Percentiles rank a stretch among this genome's conserved stretches.
Evolutionary conservation across 2,329 filamentous ascomycete genomes (phyloP).

Genomic region (Fonsecaea pedrosoi): DNA sequence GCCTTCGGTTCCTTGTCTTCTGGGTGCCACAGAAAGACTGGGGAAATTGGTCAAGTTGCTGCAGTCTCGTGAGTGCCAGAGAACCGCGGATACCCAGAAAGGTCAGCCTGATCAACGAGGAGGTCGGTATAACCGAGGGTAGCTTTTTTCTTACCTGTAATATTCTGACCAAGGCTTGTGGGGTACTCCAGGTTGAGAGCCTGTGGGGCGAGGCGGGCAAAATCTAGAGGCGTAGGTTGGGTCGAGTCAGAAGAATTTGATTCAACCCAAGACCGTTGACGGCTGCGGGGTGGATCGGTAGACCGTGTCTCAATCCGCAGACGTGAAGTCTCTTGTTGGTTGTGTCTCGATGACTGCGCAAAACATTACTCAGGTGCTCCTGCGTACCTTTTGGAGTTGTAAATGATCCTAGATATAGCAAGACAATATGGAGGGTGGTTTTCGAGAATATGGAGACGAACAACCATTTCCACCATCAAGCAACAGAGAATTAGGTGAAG

Average conservation of each 20-base stretch:
- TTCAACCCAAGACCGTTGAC: neutral
- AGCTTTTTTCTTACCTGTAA: neutral
- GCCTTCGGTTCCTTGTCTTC: neutral
- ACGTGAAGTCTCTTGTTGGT: neutral
- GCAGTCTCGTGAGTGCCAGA: neutral
- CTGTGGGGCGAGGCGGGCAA: neutral
- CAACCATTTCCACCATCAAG: neutral
- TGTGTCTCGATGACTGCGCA: neutral
- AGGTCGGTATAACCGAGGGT: conserved; percentile 1
- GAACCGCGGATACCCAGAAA: conserved; percentile 5
- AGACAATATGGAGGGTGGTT: neutral
- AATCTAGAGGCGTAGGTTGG: neutral
- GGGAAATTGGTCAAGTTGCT: neutral
- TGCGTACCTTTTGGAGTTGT: neutral
- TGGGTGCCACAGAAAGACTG: neutral
- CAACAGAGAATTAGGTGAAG: neutral
- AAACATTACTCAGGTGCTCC: neutral
- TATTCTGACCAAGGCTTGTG: too few species aligned
- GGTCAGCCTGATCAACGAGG: neutral
- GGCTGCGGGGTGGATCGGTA: neutral
- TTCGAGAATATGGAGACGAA: neutral
- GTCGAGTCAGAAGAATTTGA: conserved; percentile 1
- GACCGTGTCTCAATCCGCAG: neutral
- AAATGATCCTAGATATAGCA: neutral
- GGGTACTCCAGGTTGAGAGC: neutral